phyloP scores from a whole-genome alignment of 495 filamentous ascomycete genomes.

The Penicillium tannophilum region DNA sequence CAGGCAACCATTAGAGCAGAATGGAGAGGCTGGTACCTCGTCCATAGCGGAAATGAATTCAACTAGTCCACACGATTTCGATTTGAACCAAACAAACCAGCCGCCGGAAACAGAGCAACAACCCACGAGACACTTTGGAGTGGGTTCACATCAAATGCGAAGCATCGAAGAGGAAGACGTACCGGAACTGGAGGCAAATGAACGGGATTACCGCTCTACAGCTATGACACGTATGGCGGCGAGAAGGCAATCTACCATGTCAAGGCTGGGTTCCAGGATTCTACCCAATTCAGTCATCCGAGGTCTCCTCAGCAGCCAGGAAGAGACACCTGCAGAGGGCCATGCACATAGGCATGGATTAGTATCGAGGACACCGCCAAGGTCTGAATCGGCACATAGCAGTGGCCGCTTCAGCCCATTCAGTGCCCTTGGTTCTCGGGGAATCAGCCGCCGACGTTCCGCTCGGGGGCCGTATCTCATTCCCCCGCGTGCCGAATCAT shows the following conservation, averaged over 20 bases:
- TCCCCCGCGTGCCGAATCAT: slow-evolving; percentile 37
- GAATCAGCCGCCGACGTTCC: slow-evolving; percentile 43
- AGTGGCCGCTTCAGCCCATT: slow-evolving; percentile 49
- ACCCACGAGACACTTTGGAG: slow-evolving; percentile 16
- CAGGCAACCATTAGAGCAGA: slow-evolving; percentile 33
- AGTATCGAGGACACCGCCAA: slow-evolving; percentile 41
- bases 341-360: slow-evolving; percentile 52
- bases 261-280: slow-evolving; percentile 52
- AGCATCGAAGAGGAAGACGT: slow-evolving; percentile 38
- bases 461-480: slow-evolving; percentile 41
- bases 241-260: slow-evolving; percentile 54
- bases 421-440: slow-evolving; percentile 40
- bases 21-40: slow-evolving; percentile 27
- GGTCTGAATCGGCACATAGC: slow-evolving; percentile 40
- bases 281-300: slow-evolving; percentile 52
- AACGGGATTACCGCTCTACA: slow-evolving; percentile 38
- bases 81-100: slow-evolving; percentile 16
- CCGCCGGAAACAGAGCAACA: slow-evolving; percentile 29
- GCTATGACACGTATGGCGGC: slow-evolving; percentile 46
- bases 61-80: slow-evolving; percentile 18
- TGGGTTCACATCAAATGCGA: slow-evolving; percentile 32
- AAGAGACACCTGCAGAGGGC: slow-evolving; percentile 52
- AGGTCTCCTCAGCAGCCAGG: slow-evolving; percentile 46
- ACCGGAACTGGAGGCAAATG: slow-evolving; percentile 26
- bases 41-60: slow-evolving; percentile 21